Base-by-base conservation (phyloP, 768 basidiomycete species). In the Leucogyrophana mollusca region DNA sequence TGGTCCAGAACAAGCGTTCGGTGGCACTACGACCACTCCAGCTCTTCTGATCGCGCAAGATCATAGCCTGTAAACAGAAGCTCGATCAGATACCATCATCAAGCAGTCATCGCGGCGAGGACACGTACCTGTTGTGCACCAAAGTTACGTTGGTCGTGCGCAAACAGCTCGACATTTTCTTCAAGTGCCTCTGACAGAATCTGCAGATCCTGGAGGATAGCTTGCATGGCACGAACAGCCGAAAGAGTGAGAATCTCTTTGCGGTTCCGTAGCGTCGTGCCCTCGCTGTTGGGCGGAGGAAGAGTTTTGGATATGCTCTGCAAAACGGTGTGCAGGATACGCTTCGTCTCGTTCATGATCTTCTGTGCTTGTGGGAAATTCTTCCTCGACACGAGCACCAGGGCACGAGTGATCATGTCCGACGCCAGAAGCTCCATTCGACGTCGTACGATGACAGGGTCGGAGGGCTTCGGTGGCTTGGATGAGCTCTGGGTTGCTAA, bases 391-490 rank as follows among this genome's bases (percentile, higher is more conserved):
- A 96, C 94, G 36, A 98, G 79, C 23, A 98, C 88, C 23, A 99
- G 77, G 14, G 88, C 87, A 9, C 96, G 84, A 2, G 94, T 94
- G 62, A 98, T 93, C 93, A 98, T 98, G 67, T 98, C 96, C 21
- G 87, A 89, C 20, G 93, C 90, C 32, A 98, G 79, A 4, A 99
- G 80, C 72, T 99, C 96, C 93, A 98, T 96, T 18, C 95, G 74
- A 32, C 96, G 77, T 21, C 96, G 83, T 21, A 95, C 89, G 56
- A 99, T 94, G 42, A 87, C 82, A 1, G 93, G 86, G 59, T 95
- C 91, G 0, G 90, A 90, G 23, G 79, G 72, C 39, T 58, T 62
- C 2, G 74, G 69, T 10, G 46, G 45, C 21, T 55, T 65, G 40
- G 68, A 69, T 52, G 72, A 69, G 24, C 52, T 58, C 36, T 52